Base-by-base conservation (phyloP, 1,139 yeast genomes). In the Meyerozyma guilliermondii region DNA sequence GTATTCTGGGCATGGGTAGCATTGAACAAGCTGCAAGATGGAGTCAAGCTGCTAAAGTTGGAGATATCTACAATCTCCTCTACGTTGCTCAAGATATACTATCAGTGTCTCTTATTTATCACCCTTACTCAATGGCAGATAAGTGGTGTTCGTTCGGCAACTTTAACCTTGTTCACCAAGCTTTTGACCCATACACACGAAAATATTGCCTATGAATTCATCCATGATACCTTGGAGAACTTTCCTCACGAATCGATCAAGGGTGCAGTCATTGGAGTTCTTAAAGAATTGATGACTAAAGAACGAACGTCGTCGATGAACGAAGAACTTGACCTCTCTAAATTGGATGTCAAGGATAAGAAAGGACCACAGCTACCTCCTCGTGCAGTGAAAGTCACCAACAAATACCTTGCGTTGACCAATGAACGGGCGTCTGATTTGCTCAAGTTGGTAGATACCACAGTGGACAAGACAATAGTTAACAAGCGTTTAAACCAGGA, bases 181-280 rank as follows among this genome's bases (percentile, higher is more conserved):
- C 55, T 82, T 2, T 60, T 89, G 49, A 72, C 83, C 3, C 57
- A 76, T 29, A 62, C 81, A 33, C 77, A 81, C 0, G 87, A 84
- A 46, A 65, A 66, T 3, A 65, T 71, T 11, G 66, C 86, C 1
- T 86, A 79, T 59, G 70, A 68, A 5, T 87, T 84, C 54, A 66
- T 87, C 17, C 56, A 71, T 34, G 92, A 87, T 56, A 75, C 92
- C 0, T 67, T 91, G 45, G 65, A 69, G 29, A 70, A 76, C 44
- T 87, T 95, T 55, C 95, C 96, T 2, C 81, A 71, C 57, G 78
- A 73, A 35, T 71, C 72, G 37, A 76, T 78, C 18, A 80, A 81
- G 50, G 72, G 81, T 23, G 79, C 80, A 3, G 65, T 83, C 40
- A 72, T 87, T 13, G 79, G 83, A 3, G 77, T 87, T 23, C 71